phyloP scores from a whole-genome alignment of 306 rosid genomes.

The Macrotyloma uniflorum region DNA sequence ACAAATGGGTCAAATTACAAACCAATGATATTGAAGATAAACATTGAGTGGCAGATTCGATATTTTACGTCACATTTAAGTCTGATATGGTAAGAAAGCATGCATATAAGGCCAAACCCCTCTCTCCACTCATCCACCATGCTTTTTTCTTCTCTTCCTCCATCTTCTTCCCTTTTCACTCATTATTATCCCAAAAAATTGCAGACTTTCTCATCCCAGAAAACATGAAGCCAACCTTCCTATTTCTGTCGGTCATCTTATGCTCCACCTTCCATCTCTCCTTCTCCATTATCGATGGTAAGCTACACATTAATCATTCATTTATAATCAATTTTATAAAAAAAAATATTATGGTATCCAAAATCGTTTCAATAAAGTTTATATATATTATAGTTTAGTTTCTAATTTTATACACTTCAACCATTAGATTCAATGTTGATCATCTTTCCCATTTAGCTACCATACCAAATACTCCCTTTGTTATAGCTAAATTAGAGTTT shows the following conservation, averaged over 20 bases:
- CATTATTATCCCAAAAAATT: conserved; percentile 19
- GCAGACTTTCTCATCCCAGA: not conserved
- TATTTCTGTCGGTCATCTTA: conserved; percentile 58
- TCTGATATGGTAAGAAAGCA: conserved; percentile 41
- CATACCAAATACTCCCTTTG: no score
- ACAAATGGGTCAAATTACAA: conserved; percentile 27
- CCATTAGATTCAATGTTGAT: not conserved
- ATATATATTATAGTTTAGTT: no score
- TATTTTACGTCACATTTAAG: conserved; percentile 38
- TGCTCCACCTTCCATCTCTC: conserved; percentile 61
- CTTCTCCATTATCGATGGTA: conserved; percentile 68
- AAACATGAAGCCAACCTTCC: conserved; percentile 41
- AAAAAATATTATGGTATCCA: no score
- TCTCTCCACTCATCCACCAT: not conserved
- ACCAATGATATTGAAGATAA: conserved; percentile 12
- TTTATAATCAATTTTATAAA: not conserved
- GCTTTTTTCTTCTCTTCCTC: not conserved
- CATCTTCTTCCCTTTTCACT: conserved; percentile 16
- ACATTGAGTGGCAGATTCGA: conserved; percentile 50
- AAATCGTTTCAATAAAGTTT: no score
- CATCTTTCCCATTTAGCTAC: no score
- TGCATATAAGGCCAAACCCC: conserved; percentile 67
- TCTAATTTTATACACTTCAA: not conserved
- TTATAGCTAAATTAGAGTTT: no score
- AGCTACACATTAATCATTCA: conserved; percentile 19